Evolutionary conservation across 139 green algal species (phyloP), one percentile per base, ranked within the genome.

Genomic region (Tetradesmus obliquus): DNA sequence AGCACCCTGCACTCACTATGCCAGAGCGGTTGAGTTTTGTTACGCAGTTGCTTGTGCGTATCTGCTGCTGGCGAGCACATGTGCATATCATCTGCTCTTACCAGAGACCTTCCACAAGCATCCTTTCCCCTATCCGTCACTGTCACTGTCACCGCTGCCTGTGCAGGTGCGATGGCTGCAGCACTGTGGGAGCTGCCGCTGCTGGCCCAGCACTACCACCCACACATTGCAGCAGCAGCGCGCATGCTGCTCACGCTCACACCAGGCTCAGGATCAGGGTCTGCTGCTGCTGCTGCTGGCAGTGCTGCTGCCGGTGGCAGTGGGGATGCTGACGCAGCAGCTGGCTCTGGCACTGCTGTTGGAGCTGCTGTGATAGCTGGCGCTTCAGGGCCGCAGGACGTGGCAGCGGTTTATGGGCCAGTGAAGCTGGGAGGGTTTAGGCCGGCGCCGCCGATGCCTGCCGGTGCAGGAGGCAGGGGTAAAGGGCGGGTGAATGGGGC

Each of bases 131-230:
- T 45, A 45, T 1, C 32, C 32, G 32, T 45, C 32, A 66, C 9
- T 15, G n/a, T 17, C n/a, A 6, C 15, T 76, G 66, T 24, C 60
- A 10, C 60, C 19, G 60, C 60, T 76, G 66, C 15, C 66, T 24
- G 5, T 24, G 92, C 94, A 5, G 93, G 94, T 2, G 94, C 87
- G 1, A 85, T 95, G 89, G 89, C 93, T 32, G 84, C 94, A 24
- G 90, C 90, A 0, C 90, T 96, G 60, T 96, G 95, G 95, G 95
- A 96, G 93, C 90, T 96, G 22, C 74, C 90, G 1, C 69, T 95
- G 24, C n/a, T 90, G 3, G 84, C 80, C 20, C 58, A 81, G 17
- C 93, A 96, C 91, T 95, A 95, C 92, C 94, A 97, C 85, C 93
- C 94, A 1, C 92, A 95, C 76, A 79, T 96, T 4, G 93, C 92